phyloP scores from a whole-genome alignment of 345 rosid genomes.

The Pugionium dolabratum region DNA sequence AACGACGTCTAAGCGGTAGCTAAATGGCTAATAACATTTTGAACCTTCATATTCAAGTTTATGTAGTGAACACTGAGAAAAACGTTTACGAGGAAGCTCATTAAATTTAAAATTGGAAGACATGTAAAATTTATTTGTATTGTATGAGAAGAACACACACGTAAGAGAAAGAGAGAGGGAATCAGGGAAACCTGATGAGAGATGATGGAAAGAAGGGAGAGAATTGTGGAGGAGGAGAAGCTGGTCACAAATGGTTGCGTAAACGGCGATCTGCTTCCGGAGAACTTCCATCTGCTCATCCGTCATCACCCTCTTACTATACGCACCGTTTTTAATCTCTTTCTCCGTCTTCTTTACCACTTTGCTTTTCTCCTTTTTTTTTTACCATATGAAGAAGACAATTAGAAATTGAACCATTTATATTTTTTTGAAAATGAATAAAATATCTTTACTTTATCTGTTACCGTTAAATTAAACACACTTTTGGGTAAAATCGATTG shows the following conservation, averaged over 20 bases:
- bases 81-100: background rate
- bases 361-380: constrained; percentile 21
- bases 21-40: constrained; percentile 1
- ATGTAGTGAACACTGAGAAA: constrained; percentile 8
- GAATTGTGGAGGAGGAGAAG: constrained; percentile 60
- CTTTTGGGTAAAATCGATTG: constrained; percentile 27
- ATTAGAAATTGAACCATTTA: constrained; percentile 15
- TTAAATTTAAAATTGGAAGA: background rate
- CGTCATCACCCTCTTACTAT: constrained; percentile 51
- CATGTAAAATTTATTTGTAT: no score
- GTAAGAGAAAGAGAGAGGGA: no score
- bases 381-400: constrained; percentile 21
- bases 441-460: constrained; percentile 28
- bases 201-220: no score
- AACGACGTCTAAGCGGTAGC: background rate
- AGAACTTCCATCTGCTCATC: constrained; percentile 76
- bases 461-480: constrained; percentile 33
- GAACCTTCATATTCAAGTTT: background rate
- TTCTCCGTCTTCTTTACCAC: constrained; percentile 34
- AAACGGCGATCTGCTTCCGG: constrained; percentile 69
- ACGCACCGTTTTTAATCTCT: constrained; percentile 38
- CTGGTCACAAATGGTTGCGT: constrained; percentile 54
- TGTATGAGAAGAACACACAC: no score
- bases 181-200: no score
- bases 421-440: no score